Base-by-base conservation (phyloP, 768 basidiomycete species). In the Lactarius hatsudake region DNA sequence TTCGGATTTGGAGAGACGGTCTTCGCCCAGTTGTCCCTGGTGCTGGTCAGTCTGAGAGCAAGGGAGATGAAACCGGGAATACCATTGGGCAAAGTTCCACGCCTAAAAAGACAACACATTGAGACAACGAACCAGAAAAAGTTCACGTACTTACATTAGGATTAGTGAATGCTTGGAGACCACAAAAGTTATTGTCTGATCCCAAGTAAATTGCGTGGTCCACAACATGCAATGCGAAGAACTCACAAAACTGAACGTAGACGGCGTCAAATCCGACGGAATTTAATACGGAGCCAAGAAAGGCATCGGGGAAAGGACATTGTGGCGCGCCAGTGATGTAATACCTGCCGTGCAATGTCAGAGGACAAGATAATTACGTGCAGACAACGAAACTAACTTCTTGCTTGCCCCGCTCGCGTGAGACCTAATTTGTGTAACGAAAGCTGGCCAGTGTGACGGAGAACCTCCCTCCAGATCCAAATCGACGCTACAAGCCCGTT, bases 401-500 rank as follows among this genome's bases (percentile, higher is more conserved):
- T 88, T 90, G 72, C 79, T 81, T 10, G 83, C 81, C 40, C 81
- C 80, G 60, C 74, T 78, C 32, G 83, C 75, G 43, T 86, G 79
- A 3, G 84, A 81, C 10, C 84, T 82, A 55, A 89, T 82, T 63
- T 79, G 74, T 66, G 81, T 86, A 43, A 89, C 81, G 70, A 78
- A 77, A 13, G 73, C 65, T 5, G 69, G 61, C 66, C 72, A 77
- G 66, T 75, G 58, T 15, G 63, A 54, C 3, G 76, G 72, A 5
- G 73, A 73, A 20, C 89, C 89, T n/a, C 86, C 84, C 76, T 91
- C 89, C 69, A 92, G 88, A 73, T 91, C 90, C 38, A 92, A 79
- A 74, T 92, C 90, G 68, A 90, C 70, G 32, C 78, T 78, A 43
- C 13, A 17, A 17, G 5, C 20, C 26, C 26, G 8, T 20, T 23